Base-by-base conservation (phyloP, 2,329 filamentous ascomycete species). In the Penicillium sp. region DNA sequence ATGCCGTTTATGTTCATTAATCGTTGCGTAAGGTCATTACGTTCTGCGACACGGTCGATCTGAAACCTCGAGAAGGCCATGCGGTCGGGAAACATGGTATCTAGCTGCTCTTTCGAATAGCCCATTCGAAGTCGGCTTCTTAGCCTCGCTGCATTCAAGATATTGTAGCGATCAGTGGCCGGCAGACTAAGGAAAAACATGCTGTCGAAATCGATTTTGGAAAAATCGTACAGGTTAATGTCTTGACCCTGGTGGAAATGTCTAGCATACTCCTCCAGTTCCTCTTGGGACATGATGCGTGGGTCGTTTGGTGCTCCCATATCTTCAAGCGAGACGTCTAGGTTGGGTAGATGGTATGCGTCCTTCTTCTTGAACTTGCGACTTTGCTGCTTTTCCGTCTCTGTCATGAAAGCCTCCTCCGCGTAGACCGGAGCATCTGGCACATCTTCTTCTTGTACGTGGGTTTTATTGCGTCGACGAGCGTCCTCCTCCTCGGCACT, bases 21-120 rank as follows among this genome's bases (percentile, higher is more conserved):
- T 37, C 93, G 83, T 70, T 99, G 94, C 0, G 95, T 99, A 30
- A 99, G 81, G 60, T 96, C 89, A 67, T 99, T 99, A 47, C 95
- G 83, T 75, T 99, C 93, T 63, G 83, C 85, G 11, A 97, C 95
- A 55, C 94, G 82, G 70, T 97, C 94, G 55, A 99, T 96, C 73
- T 99, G 94, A 68, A 99, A 99, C 58, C 83, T 88, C 1, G 92
- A 97, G 69, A 99, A 99, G 0, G 88, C 94, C 91, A 99, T 97
- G 26, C 94, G 86, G 71, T 99, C 89, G 0, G 94, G 93, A 70
- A 99, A 99, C 94, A 99, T 99, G 43, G 82, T 84, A 63, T 97
- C 92, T 14, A 99, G 77, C 74, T 99, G 94, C 61, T 99, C 93
- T 73, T 97, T 97, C 54, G 90, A 96, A 66, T 96, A 84, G 0